Conservation (phyloP, 805 yeast genomes). For the Blastobotrys terrestris region DNA sequence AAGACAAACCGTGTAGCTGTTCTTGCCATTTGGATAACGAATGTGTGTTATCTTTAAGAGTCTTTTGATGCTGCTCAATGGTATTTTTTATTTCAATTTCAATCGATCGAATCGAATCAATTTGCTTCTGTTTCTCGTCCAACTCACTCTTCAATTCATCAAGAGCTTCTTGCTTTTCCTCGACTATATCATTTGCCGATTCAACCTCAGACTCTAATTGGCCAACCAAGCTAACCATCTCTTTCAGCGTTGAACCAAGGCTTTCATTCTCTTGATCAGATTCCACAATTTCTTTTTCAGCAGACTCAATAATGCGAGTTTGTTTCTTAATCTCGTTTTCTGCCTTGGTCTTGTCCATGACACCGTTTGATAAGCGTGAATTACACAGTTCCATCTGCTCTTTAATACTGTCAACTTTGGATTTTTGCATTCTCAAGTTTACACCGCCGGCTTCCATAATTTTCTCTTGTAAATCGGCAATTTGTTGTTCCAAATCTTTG, state of each 20-base stretch:
- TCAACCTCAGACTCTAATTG: conserved; percentile 15
- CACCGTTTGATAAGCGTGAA: conserved; percentile 52
- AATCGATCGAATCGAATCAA: conserved; percentile 52
- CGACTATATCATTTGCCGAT: conserved; percentile 17
- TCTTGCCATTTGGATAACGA: conserved; percentile 31
- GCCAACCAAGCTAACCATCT: conserved; percentile 17
- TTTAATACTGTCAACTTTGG: conserved; percentile 70
- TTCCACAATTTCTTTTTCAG: conserved; percentile 44
- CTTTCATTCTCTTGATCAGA: conserved; percentile 33
- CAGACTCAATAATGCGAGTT: conserved; percentile 40
- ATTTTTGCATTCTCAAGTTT: conserved; percentile 66
- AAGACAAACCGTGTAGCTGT: conserved; percentile 39
- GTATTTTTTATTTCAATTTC: conserved; percentile 64
- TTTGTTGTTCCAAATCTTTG: conserved; percentile 47
- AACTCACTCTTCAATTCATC: conserved; percentile 33
- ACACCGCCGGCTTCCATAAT: conserved; percentile 93
- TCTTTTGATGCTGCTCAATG: conserved; percentile 48
- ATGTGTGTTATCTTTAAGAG: conserved; percentile 37
- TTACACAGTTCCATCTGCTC: conserved; percentile 58
- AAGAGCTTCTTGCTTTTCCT: conserved; percentile 28
- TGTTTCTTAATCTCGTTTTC: conserved; percentile 58
- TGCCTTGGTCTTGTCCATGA: conserved; percentile 50
- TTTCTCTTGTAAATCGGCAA: conserved; percentile 59
- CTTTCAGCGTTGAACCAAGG: conserved; percentile 19
- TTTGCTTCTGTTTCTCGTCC: conserved; percentile 37